Percentiles rank a stretch among this genome's conserved stretches.
phyloP scores from a whole-genome alignment of 2,329 filamentous ascomycete species.

The Penicillium sp. region DNA sequence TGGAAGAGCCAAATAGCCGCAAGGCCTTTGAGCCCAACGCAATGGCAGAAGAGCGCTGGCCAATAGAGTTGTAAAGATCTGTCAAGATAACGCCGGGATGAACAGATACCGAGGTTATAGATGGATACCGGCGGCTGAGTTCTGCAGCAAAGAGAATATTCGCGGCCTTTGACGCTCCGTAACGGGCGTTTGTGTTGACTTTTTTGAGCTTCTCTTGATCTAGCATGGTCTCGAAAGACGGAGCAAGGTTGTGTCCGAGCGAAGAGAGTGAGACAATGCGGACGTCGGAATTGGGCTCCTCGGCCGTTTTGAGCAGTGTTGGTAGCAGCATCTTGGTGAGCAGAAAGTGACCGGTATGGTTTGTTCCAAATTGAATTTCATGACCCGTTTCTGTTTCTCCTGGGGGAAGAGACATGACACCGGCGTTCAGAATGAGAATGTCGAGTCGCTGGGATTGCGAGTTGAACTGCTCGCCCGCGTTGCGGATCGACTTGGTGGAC shows the following conservation, averaged over 20 bases:
- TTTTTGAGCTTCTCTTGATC: slow-evolving; percentile 33
- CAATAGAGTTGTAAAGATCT: slow-evolving; percentile 30
- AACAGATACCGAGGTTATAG: slow-evolving; percentile 43
- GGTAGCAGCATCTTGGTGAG: slow-evolving; percentile 40
- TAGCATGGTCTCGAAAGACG: slow-evolving; percentile 31
- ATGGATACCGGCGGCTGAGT: slow-evolving; percentile 40
- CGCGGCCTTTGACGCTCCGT: slow-evolving; percentile 50
- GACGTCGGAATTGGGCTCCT: slow-evolving; percentile 28
- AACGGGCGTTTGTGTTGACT: slow-evolving; percentile 39
- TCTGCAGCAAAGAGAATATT: slow-evolving; percentile 49
- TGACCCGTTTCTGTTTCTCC: slow-evolving; percentile 39
- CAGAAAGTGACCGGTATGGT: slow-evolving; percentile 43
- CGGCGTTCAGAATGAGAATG: slow-evolving; percentile 45
- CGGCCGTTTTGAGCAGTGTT: slow-evolving; percentile 29
- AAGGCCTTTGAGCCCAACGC: slow-evolving; percentile 16
- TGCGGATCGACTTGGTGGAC: slow-evolving; percentile 45
- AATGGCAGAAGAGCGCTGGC: slow-evolving; percentile 8
- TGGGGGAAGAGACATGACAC: slow-evolving; percentile 44
- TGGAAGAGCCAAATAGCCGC: slow-evolving; percentile 21
- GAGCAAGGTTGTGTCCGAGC: slow-evolving; percentile 30
- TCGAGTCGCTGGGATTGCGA: slow-evolving; percentile 32
- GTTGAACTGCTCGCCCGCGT: slow-evolving; percentile 39
- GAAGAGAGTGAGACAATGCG: slow-evolving; percentile 35
- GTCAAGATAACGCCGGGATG: slow-evolving; percentile 51
- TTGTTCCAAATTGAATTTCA: slow-evolving; percentile 44